Base-by-base conservation (phyloP, 2,329 filamentous ascomycete genomes). In the Rutstroemia sp. region DNA sequence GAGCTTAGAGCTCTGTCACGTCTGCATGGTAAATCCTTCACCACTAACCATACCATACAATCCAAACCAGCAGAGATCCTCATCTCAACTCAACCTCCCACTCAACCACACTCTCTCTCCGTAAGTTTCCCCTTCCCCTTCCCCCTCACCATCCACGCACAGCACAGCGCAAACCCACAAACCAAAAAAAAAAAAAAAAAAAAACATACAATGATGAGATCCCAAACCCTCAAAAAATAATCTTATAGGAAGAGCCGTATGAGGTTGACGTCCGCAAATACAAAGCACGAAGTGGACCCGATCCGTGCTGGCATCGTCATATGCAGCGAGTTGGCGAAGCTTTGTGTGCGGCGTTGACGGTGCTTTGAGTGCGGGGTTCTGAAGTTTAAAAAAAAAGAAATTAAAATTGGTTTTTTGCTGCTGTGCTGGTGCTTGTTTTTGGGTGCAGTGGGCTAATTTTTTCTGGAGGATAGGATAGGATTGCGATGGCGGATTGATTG, bases 181-280 rank as follows among this genome's bases (percentile, higher is more conserved):
- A 8, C n/a, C 19, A 16, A 41, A 39, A 53, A 34, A 49, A 54
- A n/a, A 42, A n/a, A 23, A 42, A 30, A 44, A 38, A 47, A 47
- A 37, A 47, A 38, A 23, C 52, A 52, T 57, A 53, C 60, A 57
- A 67, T 67, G 65, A 67, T 67, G 66, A 67, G 56, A 65, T 65
- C 62, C 60, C 63, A 63, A 59, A 48, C 63, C 54, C 60, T 63
- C 52, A 48, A 58, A 44, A 60, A 54, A 39, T 58, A 58, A 66
- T 65, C 61, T 64, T 51, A 65, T 65, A 67, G 66, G 66, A 67
- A 67, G 66, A 67, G 66, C 66, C 66, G 66, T 60, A 62, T 60
- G 57, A 67, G 64, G 66, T 64, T 52, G 59, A 52, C 61, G 49
- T 50, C 56, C 25, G 59, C 39, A 54, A 21, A 56, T 49, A 54